These are phyloP conservation scores for Chlorella sp. DNA, from an alignment of 139 green algal genomes.

Conservation along the genomic window DNA sequence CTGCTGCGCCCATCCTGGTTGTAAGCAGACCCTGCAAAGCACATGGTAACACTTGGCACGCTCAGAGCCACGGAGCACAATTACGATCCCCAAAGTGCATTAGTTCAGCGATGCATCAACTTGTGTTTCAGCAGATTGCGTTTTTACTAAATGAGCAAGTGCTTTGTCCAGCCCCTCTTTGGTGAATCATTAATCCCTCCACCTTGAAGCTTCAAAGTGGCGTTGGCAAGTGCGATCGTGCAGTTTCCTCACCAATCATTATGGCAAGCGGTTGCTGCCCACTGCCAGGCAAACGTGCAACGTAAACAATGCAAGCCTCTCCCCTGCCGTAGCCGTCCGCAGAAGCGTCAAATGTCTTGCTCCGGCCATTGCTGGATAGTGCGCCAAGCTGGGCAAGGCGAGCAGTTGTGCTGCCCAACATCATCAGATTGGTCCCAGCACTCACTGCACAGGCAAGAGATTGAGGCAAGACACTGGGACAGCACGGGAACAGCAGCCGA, in stretches of 20 bases:
- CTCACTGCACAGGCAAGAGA: background rate
- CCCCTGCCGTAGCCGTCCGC: constrained; percentile 72
- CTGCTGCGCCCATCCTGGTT: constrained; percentile 85
- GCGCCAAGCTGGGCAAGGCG: constrained; percentile 45
- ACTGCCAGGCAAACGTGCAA: background rate
- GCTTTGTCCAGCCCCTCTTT: too few species aligned
- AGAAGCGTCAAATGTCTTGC: constrained; percentile 62
- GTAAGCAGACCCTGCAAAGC: constrained; percentile 56
- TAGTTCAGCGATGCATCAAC: background rate
- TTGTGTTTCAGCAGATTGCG: background rate
- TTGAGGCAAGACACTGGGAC: background rate
- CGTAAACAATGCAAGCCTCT: constrained; percentile 64
- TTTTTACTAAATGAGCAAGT: too few species aligned
- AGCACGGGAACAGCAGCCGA: too few species aligned
- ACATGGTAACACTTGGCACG: background rate
- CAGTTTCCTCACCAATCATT: background rate
- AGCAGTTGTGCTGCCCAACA: constrained; percentile 35
- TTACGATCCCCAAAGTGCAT: background rate
- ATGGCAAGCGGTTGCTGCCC: background rate
- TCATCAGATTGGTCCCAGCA: constrained; percentile 53
- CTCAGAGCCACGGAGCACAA: constrained; percentile 5
- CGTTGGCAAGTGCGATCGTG: too few species aligned
- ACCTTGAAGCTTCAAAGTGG: background rate
- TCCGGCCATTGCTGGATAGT: constrained; percentile 57
- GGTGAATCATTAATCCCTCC: too few species aligned